These are phyloP conservation scores for Thielaviopsis euricoi DNA, from an alignment of 2,329 filamentous ascomycete species.

Conservation along the genomic window DNA sequence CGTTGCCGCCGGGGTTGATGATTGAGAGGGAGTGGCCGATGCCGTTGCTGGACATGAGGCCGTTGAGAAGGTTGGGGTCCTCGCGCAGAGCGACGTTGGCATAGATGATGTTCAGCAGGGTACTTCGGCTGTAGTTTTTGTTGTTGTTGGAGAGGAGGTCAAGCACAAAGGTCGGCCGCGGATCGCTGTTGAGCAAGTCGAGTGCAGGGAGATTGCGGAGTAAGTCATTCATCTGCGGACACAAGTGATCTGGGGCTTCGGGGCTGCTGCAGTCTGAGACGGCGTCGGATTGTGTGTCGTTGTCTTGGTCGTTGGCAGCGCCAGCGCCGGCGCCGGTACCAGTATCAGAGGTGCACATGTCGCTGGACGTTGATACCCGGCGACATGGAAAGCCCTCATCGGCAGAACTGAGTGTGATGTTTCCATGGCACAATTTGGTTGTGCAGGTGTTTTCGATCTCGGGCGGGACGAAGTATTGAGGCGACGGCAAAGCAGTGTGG, in stretches of 20 bases:
- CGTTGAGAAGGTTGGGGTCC: slow-evolving; percentile 36
- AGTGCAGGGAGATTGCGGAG: slow-evolving; percentile 50
- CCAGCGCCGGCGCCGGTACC: background rate
- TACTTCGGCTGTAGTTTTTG: slow-evolving; percentile 32
- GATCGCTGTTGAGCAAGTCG: slow-evolving; percentile 62
- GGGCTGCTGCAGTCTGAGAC: background rate
- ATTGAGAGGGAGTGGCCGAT: slow-evolving; percentile 20
- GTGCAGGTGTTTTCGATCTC: no score
- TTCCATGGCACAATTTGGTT: no score
- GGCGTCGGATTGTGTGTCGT: background rate
- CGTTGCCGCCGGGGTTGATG: no score
- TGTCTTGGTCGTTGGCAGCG: background rate
- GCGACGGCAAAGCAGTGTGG: no score
- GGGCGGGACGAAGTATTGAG: no score
- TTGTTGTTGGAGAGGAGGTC: slow-evolving; percentile 30
- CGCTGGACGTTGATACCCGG: background rate
- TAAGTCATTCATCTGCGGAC: background rate
- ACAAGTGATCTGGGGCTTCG: background rate
- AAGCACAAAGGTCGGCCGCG: slow-evolving; percentile 59
- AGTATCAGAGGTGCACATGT: background rate
- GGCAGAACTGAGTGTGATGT: no score
- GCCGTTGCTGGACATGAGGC: slow-evolving; percentile 13
- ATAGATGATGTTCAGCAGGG: slow-evolving; percentile 46
- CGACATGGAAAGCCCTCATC: background rate
- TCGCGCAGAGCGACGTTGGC: slow-evolving; percentile 48